phyloP scores from a whole-genome alignment of 139 green algal genomes.

The Coccomyxa sp. region DNA sequence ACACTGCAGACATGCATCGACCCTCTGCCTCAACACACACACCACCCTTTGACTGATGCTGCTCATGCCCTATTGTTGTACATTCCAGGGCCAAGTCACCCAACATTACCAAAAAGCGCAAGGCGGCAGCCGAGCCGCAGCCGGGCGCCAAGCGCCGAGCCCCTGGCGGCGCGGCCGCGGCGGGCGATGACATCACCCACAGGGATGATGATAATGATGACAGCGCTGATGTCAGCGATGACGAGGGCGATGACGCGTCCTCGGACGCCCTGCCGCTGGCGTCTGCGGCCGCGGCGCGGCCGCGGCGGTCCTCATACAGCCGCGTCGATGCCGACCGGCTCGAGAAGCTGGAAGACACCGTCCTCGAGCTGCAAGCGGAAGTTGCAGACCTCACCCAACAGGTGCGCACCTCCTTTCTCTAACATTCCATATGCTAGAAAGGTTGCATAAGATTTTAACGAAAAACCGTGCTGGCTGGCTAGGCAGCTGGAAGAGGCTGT shows the following conservation, averaged over 20 bases:
- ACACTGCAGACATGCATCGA: too few relatives aligned
- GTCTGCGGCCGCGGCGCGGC: slow-evolving; percentile 6
- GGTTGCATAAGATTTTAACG: too few relatives aligned
- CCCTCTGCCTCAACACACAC: too few relatives aligned
- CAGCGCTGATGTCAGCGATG: not conserved
- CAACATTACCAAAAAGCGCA: slow-evolving; percentile 26
- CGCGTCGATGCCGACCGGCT: not conserved
- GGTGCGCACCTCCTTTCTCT: not conserved
- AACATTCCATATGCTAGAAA: not conserved
- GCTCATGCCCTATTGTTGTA: not conserved
- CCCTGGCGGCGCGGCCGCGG: not conserved
- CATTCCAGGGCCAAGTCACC: slow-evolving; percentile 5
- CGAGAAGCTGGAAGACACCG: slow-evolving; percentile 15
- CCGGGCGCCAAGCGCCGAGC: not conserved
- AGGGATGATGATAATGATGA: not conserved
- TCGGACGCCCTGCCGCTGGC: not conserved
- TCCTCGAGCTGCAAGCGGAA: slow-evolving; percentile 33
- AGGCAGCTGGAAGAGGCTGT: too few relatives aligned
- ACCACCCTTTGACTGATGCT: too few relatives aligned
- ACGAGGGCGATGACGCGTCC: not conserved
- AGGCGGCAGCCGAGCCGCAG: not conserved
- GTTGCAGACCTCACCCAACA: slow-evolving; percentile 34
- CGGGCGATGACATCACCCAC: not conserved
- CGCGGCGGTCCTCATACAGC: slow-evolving; percentile 21
- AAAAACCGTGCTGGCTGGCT: too few relatives aligned